Base-by-base conservation (phyloP, 306 rosid species). In the Cyclanthera cordifolia region DNA sequence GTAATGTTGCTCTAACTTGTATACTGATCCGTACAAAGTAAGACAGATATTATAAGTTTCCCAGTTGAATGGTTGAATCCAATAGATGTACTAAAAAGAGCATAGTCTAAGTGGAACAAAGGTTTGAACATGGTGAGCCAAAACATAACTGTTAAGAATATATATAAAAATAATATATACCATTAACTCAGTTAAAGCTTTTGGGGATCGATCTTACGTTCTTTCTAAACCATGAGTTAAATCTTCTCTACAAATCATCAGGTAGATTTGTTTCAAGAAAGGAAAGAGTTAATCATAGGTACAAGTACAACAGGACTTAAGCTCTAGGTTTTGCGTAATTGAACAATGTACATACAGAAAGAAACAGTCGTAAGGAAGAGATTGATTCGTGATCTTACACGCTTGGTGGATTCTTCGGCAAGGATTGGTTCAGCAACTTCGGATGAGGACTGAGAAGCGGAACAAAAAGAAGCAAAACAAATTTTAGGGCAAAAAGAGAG, bases 381-480 rank as follows among this genome's bases (percentile, higher is more conserved):
- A 28, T 8, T 5, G 12, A 20, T 39, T 5, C 25, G 0, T 20
- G 10, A 65, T 47, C 45, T 75, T 79, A 89, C 98, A 19, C 72
- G 85, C 74, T 81, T 86, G 4, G 79, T 50, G 3, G 85, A 70
- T 37, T 82, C 83, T 45, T 82, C 85, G 16, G 61, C 71, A 61
- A 82, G 79, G 53, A 77, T 67, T 52, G 73, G 45, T 34, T 75
- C 72, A 24, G 63, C 27, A 72, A 30, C 59, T 28, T 77, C 67
- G 23, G 71, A 23, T 20, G 79, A 60, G 19, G n/a, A 34, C n/a
- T 69, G 71, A 19, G 88, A 39, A 69, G 51, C 59, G 69, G 88
- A 77, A 59, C 81, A 70, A 48, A 78, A 64, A 30, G 88, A 53
- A 24, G 53, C 66, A 28, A 67, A 15, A 65, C 66, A 15, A 9